Evolutionary conservation across 495 filamentous ascomycete genomes (phyloP).

Genomic region (Penicillium flavigenum): DNA sequence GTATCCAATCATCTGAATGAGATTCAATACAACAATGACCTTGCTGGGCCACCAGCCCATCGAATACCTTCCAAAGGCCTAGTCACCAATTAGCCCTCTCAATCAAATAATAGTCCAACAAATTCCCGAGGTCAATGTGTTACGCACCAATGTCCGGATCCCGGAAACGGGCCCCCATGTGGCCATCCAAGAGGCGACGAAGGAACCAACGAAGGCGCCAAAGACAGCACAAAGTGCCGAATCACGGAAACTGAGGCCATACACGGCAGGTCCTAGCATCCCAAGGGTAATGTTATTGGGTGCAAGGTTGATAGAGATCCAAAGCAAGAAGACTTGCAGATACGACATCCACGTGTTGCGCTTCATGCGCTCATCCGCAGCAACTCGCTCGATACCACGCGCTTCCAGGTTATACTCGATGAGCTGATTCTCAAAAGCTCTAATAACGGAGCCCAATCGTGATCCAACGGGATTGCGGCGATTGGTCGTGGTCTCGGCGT

Average conservation of each 20-base stretch:
- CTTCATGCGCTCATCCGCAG: constrained; percentile 57
- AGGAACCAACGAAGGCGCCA: constrained; percentile 58
- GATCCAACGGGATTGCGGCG: constrained; percentile 25
- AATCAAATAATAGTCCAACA: background rate
- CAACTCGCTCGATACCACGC: constrained; percentile 72
- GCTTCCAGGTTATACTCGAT: constrained; percentile 62
- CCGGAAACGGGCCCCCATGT: constrained; percentile 70
- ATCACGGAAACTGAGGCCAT: constrained; percentile 65
- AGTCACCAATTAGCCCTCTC: constrained; percentile 13
- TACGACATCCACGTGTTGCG: constrained; percentile 56
- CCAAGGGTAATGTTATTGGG: constrained; percentile 75
- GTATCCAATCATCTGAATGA: constrained; percentile 72
- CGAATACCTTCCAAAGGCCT: constrained; percentile 67
- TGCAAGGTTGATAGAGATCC: constrained; percentile 74
- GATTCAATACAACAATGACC: constrained; percentile 67
- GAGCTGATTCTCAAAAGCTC: constrained; percentile 43
- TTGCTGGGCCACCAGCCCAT: constrained; percentile 84
- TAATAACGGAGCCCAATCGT: constrained; percentile 36
- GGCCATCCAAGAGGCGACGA: constrained; percentile 66
- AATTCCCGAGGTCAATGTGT: background rate
- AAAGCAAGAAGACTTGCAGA: constrained; percentile 64
- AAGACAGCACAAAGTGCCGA: constrained; percentile 64
- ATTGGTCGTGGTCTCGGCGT: constrained; percentile 12
- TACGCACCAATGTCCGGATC: constrained; percentile 63
- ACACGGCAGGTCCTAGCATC: constrained; percentile 70